These are phyloP conservation scores for Rhypophila decipiens DNA, from an alignment of 495 filamentous ascomycete genomes.

Conservation along the genomic window DNA sequence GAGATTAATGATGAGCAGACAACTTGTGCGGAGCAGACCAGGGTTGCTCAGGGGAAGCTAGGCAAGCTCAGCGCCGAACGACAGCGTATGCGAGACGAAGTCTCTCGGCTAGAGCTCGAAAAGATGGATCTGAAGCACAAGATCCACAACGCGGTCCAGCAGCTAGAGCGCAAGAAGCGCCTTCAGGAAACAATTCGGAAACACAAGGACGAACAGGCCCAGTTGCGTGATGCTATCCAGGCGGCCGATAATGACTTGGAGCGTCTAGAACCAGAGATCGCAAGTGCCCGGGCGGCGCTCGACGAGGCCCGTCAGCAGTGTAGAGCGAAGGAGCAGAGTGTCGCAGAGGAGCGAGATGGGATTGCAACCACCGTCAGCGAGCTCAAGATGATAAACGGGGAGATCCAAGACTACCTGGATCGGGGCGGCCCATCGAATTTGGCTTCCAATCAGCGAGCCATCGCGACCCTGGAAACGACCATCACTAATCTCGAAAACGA, in stretches of 20 bases:
- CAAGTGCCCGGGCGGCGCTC: constrained; percentile 63
- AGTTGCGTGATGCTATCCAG: constrained; percentile 62
- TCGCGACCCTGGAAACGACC: constrained; percentile 58
- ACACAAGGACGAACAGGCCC: constrained; percentile 56
- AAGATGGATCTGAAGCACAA: constrained; percentile 61
- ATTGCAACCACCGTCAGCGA: constrained; percentile 68
- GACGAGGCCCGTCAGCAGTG: constrained; percentile 70
- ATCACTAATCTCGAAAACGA: constrained; percentile 62
- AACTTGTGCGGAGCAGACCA: constrained; percentile 58
- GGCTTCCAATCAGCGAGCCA: constrained; percentile 58
- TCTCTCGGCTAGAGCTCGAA: constrained; percentile 65
- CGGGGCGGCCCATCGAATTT: constrained; percentile 69
- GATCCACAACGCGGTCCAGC: constrained; percentile 59
- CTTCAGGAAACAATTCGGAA: constrained; percentile 65
- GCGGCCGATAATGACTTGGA: constrained; percentile 64
- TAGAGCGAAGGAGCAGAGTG: constrained; percentile 62
- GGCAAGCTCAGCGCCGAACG: constrained; percentile 59
- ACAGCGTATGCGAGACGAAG: constrained; percentile 60
- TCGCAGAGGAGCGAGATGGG: constrained; percentile 64
- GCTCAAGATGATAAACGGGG: constrained; percentile 63
- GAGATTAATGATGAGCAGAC: constrained; percentile 76
- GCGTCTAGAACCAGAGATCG: constrained; percentile 61
- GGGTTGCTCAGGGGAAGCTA: constrained; percentile 54
- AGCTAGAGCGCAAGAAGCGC: constrained; percentile 70
- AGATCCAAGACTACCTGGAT: constrained; percentile 75